phyloP scores from a whole-genome alignment of 2,329 filamentous ascomycete species.

The Stemphylium vesicarium region DNA sequence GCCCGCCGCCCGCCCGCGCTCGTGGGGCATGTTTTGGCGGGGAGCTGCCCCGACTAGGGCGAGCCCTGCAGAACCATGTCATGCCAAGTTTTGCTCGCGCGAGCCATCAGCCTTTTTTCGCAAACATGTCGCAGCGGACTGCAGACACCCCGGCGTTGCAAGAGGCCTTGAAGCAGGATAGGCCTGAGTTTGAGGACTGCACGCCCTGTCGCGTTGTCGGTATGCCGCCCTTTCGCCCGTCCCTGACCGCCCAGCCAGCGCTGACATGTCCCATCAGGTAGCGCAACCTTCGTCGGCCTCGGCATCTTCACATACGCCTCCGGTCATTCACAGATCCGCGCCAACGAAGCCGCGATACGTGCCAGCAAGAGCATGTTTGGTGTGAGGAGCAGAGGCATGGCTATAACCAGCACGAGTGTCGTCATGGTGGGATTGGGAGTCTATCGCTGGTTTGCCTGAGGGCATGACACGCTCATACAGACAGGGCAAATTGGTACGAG shows the following conservation, averaged over 20 bases:
- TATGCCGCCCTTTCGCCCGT: constrained; percentile 42
- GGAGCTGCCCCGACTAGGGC: constrained; percentile 12
- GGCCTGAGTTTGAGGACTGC: constrained; percentile 65
- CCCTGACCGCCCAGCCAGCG: not conserved
- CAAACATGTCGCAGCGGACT: not conserved
- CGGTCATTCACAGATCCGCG: constrained; percentile 53
- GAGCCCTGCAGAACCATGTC: constrained; percentile 2
- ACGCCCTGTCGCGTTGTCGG: constrained; percentile 73
- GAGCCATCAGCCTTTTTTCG: not conserved
- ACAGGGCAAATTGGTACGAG: not conserved
- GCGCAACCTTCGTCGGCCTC: constrained; percentile 54
- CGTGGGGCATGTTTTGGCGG: constrained; percentile 34
- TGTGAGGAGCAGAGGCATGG: constrained; percentile 48
- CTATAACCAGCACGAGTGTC: constrained; percentile 50
- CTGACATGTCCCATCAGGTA: constrained; percentile 41
- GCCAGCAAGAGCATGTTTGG: constrained; percentile 52
- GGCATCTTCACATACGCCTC: constrained; percentile 56
- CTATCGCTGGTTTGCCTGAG: constrained; percentile 47
- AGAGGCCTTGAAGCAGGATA: constrained; percentile 41
- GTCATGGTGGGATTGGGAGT: constrained; percentile 53
- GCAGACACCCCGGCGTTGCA: constrained; percentile 32
- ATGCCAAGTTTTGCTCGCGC: not conserved
- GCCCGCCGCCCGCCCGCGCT: constrained; percentile 9
- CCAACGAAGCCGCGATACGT: constrained; percentile 50
- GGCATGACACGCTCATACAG: not conserved